Evolutionary conservation across 495 filamentous ascomycete genomes (phyloP).

Genomic region (Neurospora sp.): DNA sequence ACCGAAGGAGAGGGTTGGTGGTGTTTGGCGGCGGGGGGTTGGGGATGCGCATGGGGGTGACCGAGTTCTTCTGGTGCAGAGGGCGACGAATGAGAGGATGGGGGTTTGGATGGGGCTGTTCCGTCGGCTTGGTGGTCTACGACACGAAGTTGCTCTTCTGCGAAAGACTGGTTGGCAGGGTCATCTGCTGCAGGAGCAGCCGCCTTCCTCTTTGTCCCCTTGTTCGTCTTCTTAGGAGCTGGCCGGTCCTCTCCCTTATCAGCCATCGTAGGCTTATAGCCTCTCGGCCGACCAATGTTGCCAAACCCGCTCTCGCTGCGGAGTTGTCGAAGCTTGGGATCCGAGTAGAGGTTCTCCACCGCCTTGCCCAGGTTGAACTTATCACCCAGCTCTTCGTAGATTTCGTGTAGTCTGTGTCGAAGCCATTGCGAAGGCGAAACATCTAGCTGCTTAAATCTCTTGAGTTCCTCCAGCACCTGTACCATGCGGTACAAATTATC

Average conservation of each 20-base stretch:
- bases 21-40: neutral
- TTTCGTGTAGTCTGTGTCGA: slow-evolving; percentile 35
- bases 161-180: neutral
- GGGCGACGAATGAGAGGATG: neutral
- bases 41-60: neutral
- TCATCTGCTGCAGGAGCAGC: neutral
- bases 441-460: slow-evolving; percentile 29
- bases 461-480: slow-evolving; percentile 36
- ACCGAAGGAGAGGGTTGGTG: neutral
- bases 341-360: slow-evolving; percentile 34
- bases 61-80: neutral
- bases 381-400: slow-evolving; percentile 22
- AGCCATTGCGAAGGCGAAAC: slow-evolving; percentile 37
- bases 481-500: slow-evolving; percentile 39
- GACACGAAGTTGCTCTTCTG: neutral
- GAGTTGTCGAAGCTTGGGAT: slow-evolving; percentile 28
- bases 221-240: neutral
- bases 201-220: slow-evolving; percentile 2
- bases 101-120: neutral
- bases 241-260: neutral
- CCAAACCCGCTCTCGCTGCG: slow-evolving; percentile 33
- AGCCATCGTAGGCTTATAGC: slow-evolving; percentile 14
- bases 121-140: neutral
- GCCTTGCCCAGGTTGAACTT: slow-evolving; percentile 32
- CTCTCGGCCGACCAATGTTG: slow-evolving; percentile 38